Evolutionary conservation across 2,329 filamentous ascomycete species (phyloP).

Genomic region (Cladosporium sphaerospermum): DNA sequence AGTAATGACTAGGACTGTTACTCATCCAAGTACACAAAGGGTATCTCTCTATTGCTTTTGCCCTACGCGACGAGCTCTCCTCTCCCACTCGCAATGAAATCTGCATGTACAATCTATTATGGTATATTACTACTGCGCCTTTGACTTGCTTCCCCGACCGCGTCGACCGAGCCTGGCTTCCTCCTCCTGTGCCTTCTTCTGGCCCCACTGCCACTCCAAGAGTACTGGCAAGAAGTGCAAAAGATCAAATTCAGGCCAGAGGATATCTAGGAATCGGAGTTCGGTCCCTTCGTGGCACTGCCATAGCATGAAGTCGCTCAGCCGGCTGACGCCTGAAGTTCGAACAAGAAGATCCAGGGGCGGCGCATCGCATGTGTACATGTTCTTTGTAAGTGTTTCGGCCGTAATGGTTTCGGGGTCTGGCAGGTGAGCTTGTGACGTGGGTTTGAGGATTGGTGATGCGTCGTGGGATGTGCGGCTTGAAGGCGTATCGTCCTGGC

Average conservation of each 20-base stretch:
- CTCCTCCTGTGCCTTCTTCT: conserved; percentile 24
- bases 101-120: background rate
- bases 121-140: background rate
- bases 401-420: conserved; percentile 85
- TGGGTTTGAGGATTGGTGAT: conserved; percentile 9
- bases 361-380: conserved; percentile 79
- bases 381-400: conserved; percentile 74
- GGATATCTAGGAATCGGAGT: conserved; percentile 82
- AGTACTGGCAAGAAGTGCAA: conserved; percentile 90
- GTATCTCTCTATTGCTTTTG: background rate
- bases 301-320: conserved; percentile 99
- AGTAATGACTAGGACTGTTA: too few relatives aligned
- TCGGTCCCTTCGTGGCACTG: conserved; percentile 91
- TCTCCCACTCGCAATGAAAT: background rate
- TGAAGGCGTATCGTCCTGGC: conserved; percentile 12
- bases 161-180: conserved; percentile 7
- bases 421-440: conserved; percentile 31
- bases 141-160: background rate
- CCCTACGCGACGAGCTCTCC: background rate
- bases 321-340: conserved; percentile 83
- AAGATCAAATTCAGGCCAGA: conserved; percentile 95
- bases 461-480: conserved; percentile 25
- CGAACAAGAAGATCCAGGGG: conserved; percentile 86
- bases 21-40: too few relatives aligned
- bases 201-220: conserved; percentile 75